These are phyloP conservation scores for Termitomyces sp. DNA, from an alignment of 768 basidiomycete species.

Conservation along the genomic window DNA sequence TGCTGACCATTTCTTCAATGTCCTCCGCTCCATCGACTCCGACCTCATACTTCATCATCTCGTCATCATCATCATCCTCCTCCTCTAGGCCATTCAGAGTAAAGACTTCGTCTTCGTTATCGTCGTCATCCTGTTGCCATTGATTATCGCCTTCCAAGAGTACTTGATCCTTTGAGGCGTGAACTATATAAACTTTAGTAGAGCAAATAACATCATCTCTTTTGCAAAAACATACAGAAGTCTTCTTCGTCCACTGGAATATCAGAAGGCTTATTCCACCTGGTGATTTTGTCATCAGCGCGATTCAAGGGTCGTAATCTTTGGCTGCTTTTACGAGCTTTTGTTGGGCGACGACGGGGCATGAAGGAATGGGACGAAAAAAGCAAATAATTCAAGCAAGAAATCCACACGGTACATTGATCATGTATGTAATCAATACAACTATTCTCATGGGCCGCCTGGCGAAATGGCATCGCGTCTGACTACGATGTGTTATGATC, in stretches of 20 bases:
- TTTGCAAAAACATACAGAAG: slow-evolving; percentile 49
- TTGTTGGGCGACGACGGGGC: slow-evolving; percentile 41
- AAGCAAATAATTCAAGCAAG: too few species aligned
- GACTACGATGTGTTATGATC: slow-evolving; percentile 63
- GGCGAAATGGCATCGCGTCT: slow-evolving; percentile 96
- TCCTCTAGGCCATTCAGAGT: slow-evolving; percentile 55
- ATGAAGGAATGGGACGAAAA: slow-evolving; percentile 21
- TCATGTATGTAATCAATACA: too few species aligned
- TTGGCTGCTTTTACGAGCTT: slow-evolving; percentile 22
- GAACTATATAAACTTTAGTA: slow-evolving; percentile 41
- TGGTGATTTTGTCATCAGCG: slow-evolving; percentile 46
- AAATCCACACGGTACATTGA: too few species aligned
- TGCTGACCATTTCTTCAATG: slow-evolving; percentile 12
- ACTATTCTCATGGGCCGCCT: background rate
- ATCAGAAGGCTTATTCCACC: slow-evolving; percentile 65
- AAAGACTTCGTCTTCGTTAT: slow-evolving; percentile 80
- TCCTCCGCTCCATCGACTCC: slow-evolving; percentile 22
- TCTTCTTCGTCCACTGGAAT: slow-evolving; percentile 77
- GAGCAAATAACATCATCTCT: background rate
- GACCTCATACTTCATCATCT: slow-evolving; percentile 31
- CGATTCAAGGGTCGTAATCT: slow-evolving; percentile 47
- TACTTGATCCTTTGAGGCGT: slow-evolving; percentile 69
- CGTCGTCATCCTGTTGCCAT: slow-evolving; percentile 39
- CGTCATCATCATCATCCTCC: slow-evolving; percentile 30
- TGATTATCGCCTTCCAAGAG: slow-evolving; percentile 58